Percentiles rank a stretch among this genome's conserved stretches.
Conservation (phyloP, 495 filamentous ascomycete species). For the Talaromyces proteolyticus region DNA sequence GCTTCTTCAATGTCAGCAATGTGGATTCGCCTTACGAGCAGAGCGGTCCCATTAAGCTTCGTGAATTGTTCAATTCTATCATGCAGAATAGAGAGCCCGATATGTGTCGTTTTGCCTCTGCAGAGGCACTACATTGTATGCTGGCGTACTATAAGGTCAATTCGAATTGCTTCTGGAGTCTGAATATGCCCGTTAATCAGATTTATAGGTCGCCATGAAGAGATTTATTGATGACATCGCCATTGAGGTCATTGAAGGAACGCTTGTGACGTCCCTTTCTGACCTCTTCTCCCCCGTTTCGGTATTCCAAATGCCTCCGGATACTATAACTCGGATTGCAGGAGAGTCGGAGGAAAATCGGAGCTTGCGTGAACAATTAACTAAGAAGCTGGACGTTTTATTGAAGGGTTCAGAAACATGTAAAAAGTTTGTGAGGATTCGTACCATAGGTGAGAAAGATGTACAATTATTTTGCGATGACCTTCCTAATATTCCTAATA, state of each 20-base stretch:
- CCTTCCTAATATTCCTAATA: too few species aligned
- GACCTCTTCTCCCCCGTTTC: conserved; percentile 19
- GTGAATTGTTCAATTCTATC: conserved; percentile 13
- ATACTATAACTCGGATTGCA: conserved; percentile 41
- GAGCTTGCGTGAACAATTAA: conserved; percentile 41
- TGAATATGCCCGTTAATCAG: neutral
- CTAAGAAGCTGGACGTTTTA: conserved; percentile 45
- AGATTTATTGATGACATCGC: conserved; percentile 55
- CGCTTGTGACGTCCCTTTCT: conserved; percentile 29
- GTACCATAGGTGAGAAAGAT: too few species aligned
- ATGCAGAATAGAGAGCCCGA: conserved; percentile 10
- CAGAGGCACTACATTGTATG: conserved; percentile 24
- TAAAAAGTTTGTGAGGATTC: neutral
- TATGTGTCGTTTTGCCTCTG: conserved; percentile 17
- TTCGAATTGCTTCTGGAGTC: conserved; percentile 5
- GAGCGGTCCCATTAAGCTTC: conserved; percentile 5
- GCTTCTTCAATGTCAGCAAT: conserved; percentile 13
- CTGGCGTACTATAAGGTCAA: conserved; percentile 25
- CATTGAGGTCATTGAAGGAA: conserved; percentile 47
- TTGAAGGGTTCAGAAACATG: conserved; percentile 42
- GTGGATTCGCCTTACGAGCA: conserved; percentile 6
- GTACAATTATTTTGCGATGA: too few species aligned
- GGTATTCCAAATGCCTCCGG: conserved; percentile 31
- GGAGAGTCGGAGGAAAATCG: conserved; percentile 49
- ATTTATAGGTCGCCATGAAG: conserved; percentile 52